These are phyloP conservation scores for Pharnaceum exiguum DNA, from an alignment of 148 eudicot genomes.

Conservation along the genomic window DNA sequence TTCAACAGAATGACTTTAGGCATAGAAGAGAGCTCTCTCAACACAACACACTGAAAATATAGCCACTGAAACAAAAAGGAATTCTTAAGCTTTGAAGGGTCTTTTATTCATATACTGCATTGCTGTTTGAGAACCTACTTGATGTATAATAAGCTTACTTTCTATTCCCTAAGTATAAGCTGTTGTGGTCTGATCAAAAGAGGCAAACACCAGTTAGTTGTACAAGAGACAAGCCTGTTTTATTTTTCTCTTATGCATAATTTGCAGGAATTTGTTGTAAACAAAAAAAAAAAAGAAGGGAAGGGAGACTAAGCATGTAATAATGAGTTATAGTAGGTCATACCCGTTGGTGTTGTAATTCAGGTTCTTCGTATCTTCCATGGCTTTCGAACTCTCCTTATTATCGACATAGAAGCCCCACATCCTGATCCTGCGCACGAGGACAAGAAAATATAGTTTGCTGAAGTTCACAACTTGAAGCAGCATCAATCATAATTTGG, in stretches of 20 bases:
- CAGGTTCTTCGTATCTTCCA: too few species aligned
- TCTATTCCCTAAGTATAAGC: not conserved
- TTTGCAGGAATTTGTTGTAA: too few species aligned
- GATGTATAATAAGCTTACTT: not conserved
- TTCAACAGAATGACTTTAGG: conserved; percentile 1
- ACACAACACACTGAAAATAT: conserved; percentile 5
- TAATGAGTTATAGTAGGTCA: too few species aligned
- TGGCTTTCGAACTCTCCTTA: too few species aligned
- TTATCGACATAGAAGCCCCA: too few species aligned
- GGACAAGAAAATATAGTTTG: too few species aligned
- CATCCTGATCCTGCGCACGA: too few species aligned
- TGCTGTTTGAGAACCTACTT: not conserved
- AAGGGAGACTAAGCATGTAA: too few species aligned
- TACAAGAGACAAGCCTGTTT: conserved; percentile 8
- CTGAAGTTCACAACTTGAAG: too few species aligned
- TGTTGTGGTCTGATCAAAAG: not conserved
- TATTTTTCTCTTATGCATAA: not conserved
- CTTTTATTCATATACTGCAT: conserved; percentile 12
- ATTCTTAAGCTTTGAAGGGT: not conserved
- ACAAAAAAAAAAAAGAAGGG: too few species aligned
- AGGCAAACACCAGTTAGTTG: not conserved
- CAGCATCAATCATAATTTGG: too few species aligned
- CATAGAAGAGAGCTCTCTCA: not conserved
- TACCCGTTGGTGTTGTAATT: too few species aligned
- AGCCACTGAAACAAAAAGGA: not conserved